Evolutionary conservation across 1,284 basidiomycete genomes (phyloP), one percentile per base, ranked within the genome.

Genomic region (Ustilago bromivora): DNA sequence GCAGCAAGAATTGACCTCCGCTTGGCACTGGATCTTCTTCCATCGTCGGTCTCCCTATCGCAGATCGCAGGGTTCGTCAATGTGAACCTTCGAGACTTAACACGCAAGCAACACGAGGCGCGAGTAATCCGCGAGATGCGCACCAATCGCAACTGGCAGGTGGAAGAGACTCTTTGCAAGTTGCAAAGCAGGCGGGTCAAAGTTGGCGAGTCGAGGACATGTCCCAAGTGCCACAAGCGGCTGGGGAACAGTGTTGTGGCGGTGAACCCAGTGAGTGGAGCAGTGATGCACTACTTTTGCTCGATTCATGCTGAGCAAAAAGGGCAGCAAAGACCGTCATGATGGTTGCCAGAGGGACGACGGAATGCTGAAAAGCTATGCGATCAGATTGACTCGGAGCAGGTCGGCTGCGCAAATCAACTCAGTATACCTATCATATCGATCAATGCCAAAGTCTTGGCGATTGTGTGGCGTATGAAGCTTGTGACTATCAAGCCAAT

Each of bases 181-280:
- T 87, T 96, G 59, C 92, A 98, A 87, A 89, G 90, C 54, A 91
- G 91, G 81, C 89, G 93, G 61, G 95, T 99, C n/a, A 93, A 93
- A 80, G 91, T 99, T 49, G 93, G 92, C 0, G 96, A 98, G 85
- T 92, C 67, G 91, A 85, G 71, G 74, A 96, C 95, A 87, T 98
- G 97, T 83, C 95, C 95, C 0, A 92, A 95, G 84, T 99, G 96
- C 86, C 93, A 96, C 85, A 98, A 98, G 84, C 90, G 96, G 23
- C 88, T 99, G 34, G 97, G 97, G 0, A 93, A 92, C 79, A 96
- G 94, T 70, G 95, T 97, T 43, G 95, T 99, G 79, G 94, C 96
- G 0, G 94, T 98, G 0, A 96, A 78, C 19, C 71, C 81, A 0
- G 74, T 75, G 17, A 76, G 63, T 28, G 84, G 84, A 2, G 61